Conservation (phyloP, 495 filamentous ascomycete species). For the Daldinia decipiens region DNA sequence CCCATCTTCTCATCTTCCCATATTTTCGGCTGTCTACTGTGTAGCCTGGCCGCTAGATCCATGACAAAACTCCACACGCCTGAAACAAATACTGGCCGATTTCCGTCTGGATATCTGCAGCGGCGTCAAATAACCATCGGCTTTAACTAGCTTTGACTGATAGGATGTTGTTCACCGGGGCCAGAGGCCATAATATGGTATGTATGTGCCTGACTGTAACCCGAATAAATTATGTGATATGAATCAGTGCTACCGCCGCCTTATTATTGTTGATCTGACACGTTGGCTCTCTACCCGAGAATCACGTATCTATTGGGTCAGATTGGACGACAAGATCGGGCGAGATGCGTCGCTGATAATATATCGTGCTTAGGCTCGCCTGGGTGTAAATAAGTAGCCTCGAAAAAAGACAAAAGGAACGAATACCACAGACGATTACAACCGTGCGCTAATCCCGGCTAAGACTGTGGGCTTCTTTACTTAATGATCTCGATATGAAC, state of each 20-base stretch:
- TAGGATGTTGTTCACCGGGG: constrained; percentile 22
- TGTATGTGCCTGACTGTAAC: constrained; percentile 42
- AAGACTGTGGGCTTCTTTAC: constrained; percentile 22
- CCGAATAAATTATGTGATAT: constrained; percentile 39
- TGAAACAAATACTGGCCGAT: constrained; percentile 40
- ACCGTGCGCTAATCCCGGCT: constrained; percentile 44
- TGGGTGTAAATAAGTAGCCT: constrained; percentile 3
- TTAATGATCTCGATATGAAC: constrained; percentile 37
- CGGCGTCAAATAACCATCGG: constrained; percentile 30
- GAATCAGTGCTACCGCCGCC: constrained; percentile 14
- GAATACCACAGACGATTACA: constrained; percentile 40
- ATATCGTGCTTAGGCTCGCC: constrained; percentile 9
- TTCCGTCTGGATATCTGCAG: constrained; percentile 47
- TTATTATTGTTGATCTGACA: constrained; percentile 40
- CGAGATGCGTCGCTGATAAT: constrained; percentile 33
- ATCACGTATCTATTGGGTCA: constrained; percentile 21
- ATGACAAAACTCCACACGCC: constrained; percentile 34
- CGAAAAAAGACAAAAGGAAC: constrained; percentile 4
- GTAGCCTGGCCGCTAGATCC: constrained; percentile 17
- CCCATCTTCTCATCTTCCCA: constrained; percentile 25
- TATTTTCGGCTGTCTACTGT: constrained; percentile 22
- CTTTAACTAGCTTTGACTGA: constrained; percentile 23
- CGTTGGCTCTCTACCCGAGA: constrained; percentile 26
- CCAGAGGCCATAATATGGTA: constrained; percentile 3
- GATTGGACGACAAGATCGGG: constrained; percentile 36